A percentile compares a stretch with the other conserved stretches of the same genome.
phyloP scores from a whole-genome alignment of 2,329 filamentous ascomycete genomes.

The Fusarium goolgardi region DNA sequence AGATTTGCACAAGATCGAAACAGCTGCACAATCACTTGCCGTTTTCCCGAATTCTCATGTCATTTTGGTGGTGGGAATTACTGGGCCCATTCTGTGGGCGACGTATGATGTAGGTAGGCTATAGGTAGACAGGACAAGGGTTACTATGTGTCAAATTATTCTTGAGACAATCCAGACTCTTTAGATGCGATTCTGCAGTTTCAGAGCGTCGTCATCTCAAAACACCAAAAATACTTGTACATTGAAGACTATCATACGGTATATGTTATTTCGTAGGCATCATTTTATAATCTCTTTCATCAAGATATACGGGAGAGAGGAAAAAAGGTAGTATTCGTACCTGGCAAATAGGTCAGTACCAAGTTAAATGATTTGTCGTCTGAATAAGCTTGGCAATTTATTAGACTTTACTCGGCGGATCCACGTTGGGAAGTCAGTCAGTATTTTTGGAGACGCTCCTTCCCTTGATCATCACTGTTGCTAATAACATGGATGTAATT shows the following conservation, averaged over 20 bases:
- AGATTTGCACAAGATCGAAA: slow-evolving; percentile 1
- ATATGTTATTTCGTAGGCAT: background rate
- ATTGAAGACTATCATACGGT: background rate
- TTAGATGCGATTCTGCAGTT: slow-evolving; percentile 25
- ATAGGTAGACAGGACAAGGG: slow-evolving; percentile 14
- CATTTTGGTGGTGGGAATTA: slow-evolving; percentile 4
- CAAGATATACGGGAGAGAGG: too few species aligned
- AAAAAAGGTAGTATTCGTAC: background rate
- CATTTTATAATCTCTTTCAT: background rate
- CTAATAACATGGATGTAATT: background rate
- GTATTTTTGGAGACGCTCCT: slow-evolving; percentile 11
- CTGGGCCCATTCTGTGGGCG: slow-evolving; percentile 13
- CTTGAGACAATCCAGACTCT: slow-evolving; percentile 37
- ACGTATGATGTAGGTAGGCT: background rate
- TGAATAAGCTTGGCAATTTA: slow-evolving; percentile 10
- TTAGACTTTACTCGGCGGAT: slow-evolving; percentile 4
- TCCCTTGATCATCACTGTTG: background rate
- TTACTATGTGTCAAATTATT: slow-evolving; percentile 19
- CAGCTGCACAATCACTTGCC: slow-evolving; percentile 5
- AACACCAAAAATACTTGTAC: slow-evolving; percentile 19
- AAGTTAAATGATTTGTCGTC: background rate
- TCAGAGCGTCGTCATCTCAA: slow-evolving; percentile 24
- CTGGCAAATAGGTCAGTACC: background rate
- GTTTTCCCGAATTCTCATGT: slow-evolving; percentile 31
- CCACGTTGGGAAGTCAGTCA: background rate